Conservation (phyloP, 352 stramenopile species). For the Globisporangium paddicum region DNA sequence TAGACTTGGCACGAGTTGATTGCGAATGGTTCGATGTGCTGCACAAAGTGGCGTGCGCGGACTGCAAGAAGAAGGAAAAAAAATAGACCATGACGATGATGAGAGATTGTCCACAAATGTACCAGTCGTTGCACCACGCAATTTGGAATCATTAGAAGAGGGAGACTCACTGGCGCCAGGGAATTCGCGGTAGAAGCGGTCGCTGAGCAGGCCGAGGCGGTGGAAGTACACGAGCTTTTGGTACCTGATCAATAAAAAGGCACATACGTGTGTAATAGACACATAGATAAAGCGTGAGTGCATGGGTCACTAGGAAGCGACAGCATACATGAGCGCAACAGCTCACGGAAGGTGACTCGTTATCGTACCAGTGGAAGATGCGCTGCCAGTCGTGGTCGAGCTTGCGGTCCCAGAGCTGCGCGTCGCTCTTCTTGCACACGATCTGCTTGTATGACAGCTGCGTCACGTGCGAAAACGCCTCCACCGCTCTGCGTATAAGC, state of each 20-base stretch:
- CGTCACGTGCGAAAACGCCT: constrained; percentile 42
- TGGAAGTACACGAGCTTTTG: constrained; percentile 74
- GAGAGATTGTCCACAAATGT: background rate
- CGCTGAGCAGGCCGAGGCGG: constrained; percentile 56
- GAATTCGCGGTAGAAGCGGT: constrained; percentile 63
- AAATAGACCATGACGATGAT: background rate
- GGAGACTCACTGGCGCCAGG: constrained; percentile 38
- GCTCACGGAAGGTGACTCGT: background rate
- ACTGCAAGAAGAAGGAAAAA: constrained; percentile 16
- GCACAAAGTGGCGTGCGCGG: constrained; percentile 49
- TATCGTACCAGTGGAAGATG: constrained; percentile 46
- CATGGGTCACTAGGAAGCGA: background rate
- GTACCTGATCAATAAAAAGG: constrained; percentile 29
- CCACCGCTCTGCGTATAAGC: constrained; percentile 32
- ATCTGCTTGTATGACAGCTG: constrained; percentile 37
- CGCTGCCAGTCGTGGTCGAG: constrained; percentile 65
- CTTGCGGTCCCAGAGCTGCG: constrained; percentile 44
- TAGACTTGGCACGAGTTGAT: constrained; percentile 46
- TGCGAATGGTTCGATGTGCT: constrained; percentile 61
- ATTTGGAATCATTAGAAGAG: background rate
- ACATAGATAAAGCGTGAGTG: background rate
- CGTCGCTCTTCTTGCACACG: constrained; percentile 28
- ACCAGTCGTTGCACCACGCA: background rate
- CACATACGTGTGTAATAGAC: background rate
- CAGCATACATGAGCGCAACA: background rate